A percentile compares a stretch with the other conserved stretches of the same genome.
Conservation (phyloP, 2,329 filamentous ascomycete species). For the Colletotrichum musae region DNA sequence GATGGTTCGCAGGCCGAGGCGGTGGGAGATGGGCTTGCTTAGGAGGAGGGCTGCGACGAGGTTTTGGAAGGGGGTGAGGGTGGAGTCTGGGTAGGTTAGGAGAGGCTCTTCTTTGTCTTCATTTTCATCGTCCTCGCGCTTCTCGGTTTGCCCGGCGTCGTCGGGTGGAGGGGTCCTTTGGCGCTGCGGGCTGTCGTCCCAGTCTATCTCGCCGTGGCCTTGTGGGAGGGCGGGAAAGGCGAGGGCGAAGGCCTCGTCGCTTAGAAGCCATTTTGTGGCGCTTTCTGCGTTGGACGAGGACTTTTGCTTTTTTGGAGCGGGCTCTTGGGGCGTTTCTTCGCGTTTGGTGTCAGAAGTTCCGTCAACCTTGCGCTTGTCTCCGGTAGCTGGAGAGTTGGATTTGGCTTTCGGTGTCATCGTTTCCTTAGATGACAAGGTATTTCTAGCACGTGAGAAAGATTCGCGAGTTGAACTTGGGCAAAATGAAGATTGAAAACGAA, state of each 20-base stretch:
- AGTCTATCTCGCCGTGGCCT: slow-evolving; percentile 26
- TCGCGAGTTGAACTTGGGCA: too few species aligned
- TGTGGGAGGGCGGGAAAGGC: slow-evolving; percentile 9
- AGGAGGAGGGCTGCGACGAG: slow-evolving; percentile 59
- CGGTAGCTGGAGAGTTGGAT: not conserved
- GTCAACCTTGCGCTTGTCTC: slow-evolving; percentile 20
- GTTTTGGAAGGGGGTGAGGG: slow-evolving; percentile 59
- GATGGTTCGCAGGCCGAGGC: slow-evolving; percentile 58
- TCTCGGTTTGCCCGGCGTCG: not conserved
- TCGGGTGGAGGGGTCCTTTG: slow-evolving; percentile 10
- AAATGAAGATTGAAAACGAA: too few species aligned
- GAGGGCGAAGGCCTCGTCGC: slow-evolving; percentile 6
- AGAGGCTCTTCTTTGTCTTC: not conserved
- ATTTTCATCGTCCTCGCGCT: too few species aligned
- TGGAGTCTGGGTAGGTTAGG: slow-evolving; percentile 25
- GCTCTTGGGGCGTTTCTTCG: not conserved
- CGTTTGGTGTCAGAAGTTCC: not conserved
- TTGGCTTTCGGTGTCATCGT: not conserved
- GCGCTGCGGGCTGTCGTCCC: not conserved
- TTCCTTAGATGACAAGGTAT: not conserved
- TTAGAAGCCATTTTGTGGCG: not conserved
- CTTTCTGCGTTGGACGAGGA: too few species aligned
- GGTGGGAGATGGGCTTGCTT: slow-evolving; percentile 59
- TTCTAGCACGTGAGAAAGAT: too few species aligned
- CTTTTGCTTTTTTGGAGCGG: slow-evolving; percentile 9